These are phyloP conservation scores for Fomitopsis serialis DNA, from an alignment of 768 basidiomycete species.

Conservation along the genomic window DNA sequence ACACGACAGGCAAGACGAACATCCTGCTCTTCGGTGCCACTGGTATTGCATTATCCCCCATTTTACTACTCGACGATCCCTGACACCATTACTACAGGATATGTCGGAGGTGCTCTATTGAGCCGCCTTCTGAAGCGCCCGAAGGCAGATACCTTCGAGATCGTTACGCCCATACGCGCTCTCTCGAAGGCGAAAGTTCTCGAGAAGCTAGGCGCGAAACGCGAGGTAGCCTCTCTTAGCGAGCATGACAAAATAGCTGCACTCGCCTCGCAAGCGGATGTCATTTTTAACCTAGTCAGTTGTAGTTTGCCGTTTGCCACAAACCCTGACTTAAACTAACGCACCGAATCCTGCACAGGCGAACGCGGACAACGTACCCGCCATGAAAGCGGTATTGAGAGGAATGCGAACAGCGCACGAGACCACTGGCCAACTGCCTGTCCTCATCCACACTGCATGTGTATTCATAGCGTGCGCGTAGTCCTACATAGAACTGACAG, in stretches of 20 bases:
- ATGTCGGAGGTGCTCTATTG: slow-evolving; percentile 52
- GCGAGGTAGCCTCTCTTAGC: slow-evolving; percentile 11
- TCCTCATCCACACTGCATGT: slow-evolving; percentile 45
- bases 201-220: slow-evolving; percentile 13
- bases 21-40: slow-evolving; percentile 24
- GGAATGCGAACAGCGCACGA: slow-evolving; percentile 45
- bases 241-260: slow-evolving; percentile 34
- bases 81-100: slow-evolving; percentile 31
- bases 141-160: slow-evolving; percentile 34
- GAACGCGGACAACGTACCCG: slow-evolving; percentile 40
- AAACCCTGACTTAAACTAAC: no score
- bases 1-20: neutral
- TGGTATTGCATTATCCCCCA: no score
- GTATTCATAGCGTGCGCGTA: no score
- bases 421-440: slow-evolving; percentile 28
- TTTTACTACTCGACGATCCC: no score
- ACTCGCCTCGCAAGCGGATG: slow-evolving; percentile 38
- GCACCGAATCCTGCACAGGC: slow-evolving; percentile 30
- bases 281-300: no score
- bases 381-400: slow-evolving; percentile 40
- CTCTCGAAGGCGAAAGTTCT: slow-evolving; percentile 27
- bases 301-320: no score
- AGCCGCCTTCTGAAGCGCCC: slow-evolving; percentile 40
- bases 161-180: slow-evolving; percentile 42
- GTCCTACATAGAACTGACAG: no score